A percentile compares a stretch with the other conserved stretches of the same genome.
Conservation (phyloP, 441 rosid species). For the Croton setiger region DNA sequence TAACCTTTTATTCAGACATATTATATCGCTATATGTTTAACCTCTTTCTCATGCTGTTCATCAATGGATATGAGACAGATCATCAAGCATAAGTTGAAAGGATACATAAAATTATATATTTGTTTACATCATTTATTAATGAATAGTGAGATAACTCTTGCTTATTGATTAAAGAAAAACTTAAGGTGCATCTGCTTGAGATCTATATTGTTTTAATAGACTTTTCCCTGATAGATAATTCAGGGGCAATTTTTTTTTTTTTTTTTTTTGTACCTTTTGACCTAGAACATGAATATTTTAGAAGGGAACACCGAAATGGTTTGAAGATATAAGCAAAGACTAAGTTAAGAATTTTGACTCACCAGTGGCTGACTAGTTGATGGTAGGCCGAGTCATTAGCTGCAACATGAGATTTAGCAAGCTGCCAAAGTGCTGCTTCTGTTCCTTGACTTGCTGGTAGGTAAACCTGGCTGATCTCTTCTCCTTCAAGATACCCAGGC, state of each 20-base stretch:
- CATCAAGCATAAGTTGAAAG: not conserved
- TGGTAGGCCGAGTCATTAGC: conserved; percentile 67
- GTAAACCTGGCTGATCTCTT: conserved; percentile 31
- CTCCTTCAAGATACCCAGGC: conserved; percentile 17
- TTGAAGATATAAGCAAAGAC: not conserved
- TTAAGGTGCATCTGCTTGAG: not conserved
- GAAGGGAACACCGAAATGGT: not conserved
- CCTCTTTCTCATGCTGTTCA: not conserved
- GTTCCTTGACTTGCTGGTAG: conserved; percentile 50
- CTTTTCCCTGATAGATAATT: not conserved
- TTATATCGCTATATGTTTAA: not conserved
- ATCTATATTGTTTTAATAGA: not conserved
- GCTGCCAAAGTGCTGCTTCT: conserved; percentile 63
- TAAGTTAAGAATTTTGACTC: conserved; percentile 18
- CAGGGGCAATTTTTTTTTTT: not conserved
- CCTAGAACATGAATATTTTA: not conserved
- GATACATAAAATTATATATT: not conserved
- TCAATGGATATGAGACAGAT: not conserved
- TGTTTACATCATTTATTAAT: not conserved
- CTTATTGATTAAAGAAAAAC: not conserved
- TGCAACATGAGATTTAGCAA: conserved; percentile 66
- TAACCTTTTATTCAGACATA: not conserved
- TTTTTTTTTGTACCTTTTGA: not conserved
- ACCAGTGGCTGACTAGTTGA: conserved; percentile 63
- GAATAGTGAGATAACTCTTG: not conserved